Conservation (phyloP, 1,284 basidiomycete species). For the Mixia osmundae region DNA sequence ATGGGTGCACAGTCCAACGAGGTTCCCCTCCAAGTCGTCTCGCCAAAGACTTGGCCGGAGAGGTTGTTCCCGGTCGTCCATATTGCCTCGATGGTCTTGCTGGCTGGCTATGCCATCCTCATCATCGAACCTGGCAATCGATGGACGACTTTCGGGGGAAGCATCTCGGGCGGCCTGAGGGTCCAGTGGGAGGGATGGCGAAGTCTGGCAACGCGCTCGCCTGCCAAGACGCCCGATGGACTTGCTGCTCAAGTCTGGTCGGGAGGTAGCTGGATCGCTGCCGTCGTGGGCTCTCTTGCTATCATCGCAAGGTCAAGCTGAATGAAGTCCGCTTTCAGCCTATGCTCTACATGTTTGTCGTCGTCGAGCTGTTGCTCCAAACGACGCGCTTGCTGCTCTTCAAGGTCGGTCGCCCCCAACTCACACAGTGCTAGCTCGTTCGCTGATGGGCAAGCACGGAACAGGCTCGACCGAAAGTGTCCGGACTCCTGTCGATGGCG, state of each 20-base stretch:
- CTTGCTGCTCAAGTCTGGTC: too few species aligned
- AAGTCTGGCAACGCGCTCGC: background rate
- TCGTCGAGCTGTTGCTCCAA: constrained; percentile 17
- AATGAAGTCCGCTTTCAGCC: constrained; percentile 9
- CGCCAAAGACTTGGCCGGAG: constrained; percentile 15
- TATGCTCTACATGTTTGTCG: constrained; percentile 16
- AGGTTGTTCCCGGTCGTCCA: constrained; percentile 16
- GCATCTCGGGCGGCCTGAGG: background rate
- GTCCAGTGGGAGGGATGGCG: constrained; percentile 5
- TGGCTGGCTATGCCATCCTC: constrained; percentile 14
- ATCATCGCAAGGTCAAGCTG: background rate
- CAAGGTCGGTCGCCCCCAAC: constrained; percentile 1
- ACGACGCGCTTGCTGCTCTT: constrained; percentile 10
- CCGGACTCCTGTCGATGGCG: constrained; percentile 7
- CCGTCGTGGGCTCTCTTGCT: background rate
- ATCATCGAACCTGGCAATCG: constrained; percentile 11
- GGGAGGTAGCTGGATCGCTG: too few species aligned
- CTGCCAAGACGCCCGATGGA: background rate
- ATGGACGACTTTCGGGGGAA: background rate
- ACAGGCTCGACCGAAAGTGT: constrained; percentile 5
- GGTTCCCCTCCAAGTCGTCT: constrained; percentile 8
- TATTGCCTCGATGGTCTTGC: constrained; percentile 14
- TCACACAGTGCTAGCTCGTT: background rate
- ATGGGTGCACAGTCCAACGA: background rate
- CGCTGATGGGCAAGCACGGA: background rate